Conservation (phyloP, 2,329 filamentous ascomycete genomes). For the Fusarium subtropicale region DNA sequence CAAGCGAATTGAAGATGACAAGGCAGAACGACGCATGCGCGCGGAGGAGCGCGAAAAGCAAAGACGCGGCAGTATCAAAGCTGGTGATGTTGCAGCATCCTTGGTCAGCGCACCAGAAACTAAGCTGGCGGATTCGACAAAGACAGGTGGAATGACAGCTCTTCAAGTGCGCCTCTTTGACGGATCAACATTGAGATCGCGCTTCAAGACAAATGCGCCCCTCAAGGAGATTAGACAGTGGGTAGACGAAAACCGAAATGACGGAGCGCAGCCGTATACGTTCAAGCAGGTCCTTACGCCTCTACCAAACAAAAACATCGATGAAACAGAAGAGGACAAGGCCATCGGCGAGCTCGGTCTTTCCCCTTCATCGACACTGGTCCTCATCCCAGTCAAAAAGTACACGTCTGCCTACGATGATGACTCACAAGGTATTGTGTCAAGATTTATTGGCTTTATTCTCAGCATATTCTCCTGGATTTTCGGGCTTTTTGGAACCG, state of each 20-base stretch:
- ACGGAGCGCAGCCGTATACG: constrained; percentile 74
- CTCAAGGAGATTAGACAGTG: constrained; percentile 79
- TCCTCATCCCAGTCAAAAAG: constrained; percentile 77
- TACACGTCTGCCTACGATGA: constrained; percentile 57
- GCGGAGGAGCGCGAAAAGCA: constrained; percentile 63
- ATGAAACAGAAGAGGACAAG: constrained; percentile 78
- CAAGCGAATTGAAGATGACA: constrained; percentile 81
- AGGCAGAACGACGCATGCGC: constrained; percentile 71
- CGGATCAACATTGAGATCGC: constrained; percentile 79
- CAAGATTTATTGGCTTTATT: constrained; percentile 49
- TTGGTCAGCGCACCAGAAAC: constrained; percentile 51
- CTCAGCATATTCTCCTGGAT: constrained; percentile 54
- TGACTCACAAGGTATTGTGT: constrained; percentile 46
- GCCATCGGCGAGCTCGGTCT: constrained; percentile 77
- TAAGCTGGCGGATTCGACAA: constrained; percentile 48
- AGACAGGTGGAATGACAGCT: constrained; percentile 55
- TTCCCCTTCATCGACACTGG: constrained; percentile 82
- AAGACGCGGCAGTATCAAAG: constrained; percentile 47
- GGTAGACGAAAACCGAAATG: constrained; percentile 74
- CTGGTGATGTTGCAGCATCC: constrained; percentile 48
- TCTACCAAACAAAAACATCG: constrained; percentile 78
- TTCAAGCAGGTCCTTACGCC: constrained; percentile 89
- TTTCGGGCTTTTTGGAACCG: constrained; percentile 49
- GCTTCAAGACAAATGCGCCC: constrained; percentile 73
- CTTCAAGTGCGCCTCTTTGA: constrained; percentile 87